Conservation (phyloP, 2,329 filamentous ascomycete species). For the Ophiostoma perfectum region DNA sequence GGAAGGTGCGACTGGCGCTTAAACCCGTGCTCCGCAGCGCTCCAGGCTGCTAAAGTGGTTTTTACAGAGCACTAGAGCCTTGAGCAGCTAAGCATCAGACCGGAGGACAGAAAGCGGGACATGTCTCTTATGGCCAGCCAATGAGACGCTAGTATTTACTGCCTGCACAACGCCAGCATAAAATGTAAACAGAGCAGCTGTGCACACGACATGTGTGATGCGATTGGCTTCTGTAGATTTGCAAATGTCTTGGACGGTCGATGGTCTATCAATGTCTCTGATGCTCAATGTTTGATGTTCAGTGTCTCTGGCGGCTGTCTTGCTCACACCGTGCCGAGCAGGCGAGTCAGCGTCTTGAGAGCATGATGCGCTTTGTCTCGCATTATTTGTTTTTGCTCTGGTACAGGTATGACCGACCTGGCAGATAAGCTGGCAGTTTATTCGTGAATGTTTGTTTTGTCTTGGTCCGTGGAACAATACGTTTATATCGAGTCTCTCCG, state of each 20-base stretch:
- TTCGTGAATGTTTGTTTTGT: neutral
- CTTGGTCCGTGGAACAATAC: neutral
- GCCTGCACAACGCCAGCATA: slow-evolving; percentile 5
- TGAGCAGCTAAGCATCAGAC: too few relatives aligned
- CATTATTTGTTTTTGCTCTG: too few relatives aligned
- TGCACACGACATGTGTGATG: neutral
- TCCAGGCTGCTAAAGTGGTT: neutral
- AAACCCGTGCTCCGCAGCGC: neutral
- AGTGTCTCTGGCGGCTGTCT: neutral
- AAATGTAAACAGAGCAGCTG: neutral
- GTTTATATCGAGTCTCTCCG: neutral
- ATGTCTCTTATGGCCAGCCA: neutral
- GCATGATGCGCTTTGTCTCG: neutral
- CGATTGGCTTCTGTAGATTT: too few relatives aligned
- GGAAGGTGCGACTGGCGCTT: neutral
- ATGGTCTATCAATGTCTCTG: too few relatives aligned
- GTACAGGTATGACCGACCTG: too few relatives aligned
- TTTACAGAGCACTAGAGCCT: too few relatives aligned
- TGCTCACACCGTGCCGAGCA: neutral
- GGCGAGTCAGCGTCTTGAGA: too few relatives aligned
- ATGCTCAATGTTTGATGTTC: neutral
- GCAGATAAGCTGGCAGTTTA: too few relatives aligned
- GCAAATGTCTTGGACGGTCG: too few relatives aligned
- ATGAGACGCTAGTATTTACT: neutral
- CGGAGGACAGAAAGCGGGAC: neutral